Evolutionary conservation across 2,329 filamentous ascomycete genomes (phyloP).

Genomic region (Fusarium neocosmosporiellum): DNA sequence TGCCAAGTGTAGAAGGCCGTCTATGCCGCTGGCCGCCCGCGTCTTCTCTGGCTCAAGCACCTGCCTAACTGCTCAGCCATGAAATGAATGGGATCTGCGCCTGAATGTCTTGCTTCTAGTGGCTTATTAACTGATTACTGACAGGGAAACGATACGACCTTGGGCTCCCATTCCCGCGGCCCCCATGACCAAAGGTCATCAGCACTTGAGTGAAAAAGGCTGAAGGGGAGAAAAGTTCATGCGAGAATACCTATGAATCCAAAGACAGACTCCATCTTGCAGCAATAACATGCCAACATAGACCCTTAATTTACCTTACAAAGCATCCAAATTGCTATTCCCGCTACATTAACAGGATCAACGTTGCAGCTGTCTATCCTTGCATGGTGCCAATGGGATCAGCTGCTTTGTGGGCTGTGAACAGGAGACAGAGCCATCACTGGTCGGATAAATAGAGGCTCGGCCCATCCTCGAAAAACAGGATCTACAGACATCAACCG

Average conservation of each 20-base stretch:
- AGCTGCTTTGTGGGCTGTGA: neutral
- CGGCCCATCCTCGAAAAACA: neutral
- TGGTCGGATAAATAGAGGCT: neutral
- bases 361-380: neutral
- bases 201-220: neutral
- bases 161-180: neutral
- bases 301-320: neutral
- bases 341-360: neutral
- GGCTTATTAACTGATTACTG: neutral
- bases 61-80: neutral
- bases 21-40: neutral
- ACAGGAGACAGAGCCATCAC: neutral
- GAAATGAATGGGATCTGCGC: neutral
- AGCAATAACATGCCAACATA: neutral
- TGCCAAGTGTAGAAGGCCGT: neutral
- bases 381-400: neutral
- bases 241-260: neutral
- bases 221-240: neutral
- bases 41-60: neutral
- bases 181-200: neutral
- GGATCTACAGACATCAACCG: neutral
- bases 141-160: neutral
- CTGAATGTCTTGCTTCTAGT: neutral
- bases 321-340: neutral
- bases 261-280: neutral